Conservation (phyloP, 139 green algal genomes). For the Astrephomene gubernaculifera region DNA sequence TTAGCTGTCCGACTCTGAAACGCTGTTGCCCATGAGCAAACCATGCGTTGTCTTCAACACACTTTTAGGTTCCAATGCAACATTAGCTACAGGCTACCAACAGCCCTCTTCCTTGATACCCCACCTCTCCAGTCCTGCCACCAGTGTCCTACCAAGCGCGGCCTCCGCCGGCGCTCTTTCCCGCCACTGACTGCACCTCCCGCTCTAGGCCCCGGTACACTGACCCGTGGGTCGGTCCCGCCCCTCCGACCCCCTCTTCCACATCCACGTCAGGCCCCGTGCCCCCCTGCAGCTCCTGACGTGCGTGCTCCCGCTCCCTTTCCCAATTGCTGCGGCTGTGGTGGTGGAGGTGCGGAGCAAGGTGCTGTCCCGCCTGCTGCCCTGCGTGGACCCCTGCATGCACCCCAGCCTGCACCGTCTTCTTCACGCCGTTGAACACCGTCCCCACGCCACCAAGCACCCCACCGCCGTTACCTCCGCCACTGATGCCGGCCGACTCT, state of each 20-base stretch:
- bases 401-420: background rate
- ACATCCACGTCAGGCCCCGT: background rate
- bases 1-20: too few species aligned
- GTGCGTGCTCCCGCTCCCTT: background rate
- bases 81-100: too few species aligned
- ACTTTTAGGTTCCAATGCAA: too few species aligned
- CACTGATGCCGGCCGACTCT: background rate
- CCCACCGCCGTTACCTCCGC: background rate
- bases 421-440: background rate
- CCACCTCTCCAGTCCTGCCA: too few species aligned
- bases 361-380: background rate
- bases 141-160: too few species aligned
- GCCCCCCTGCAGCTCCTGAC: background rate
- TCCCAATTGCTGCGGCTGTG: background rate
- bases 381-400: background rate
- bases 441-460: background rate
- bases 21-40: too few species aligned
- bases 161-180: background rate
- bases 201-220: background rate
- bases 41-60: too few species aligned
- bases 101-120: too few species aligned
- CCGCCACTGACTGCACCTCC: background rate
- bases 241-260: background rate
- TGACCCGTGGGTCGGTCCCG: background rate
- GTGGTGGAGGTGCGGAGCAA: background rate